Evolutionary conservation across 2,329 filamentous ascomycete species (phyloP).

Genomic region (Alternaria infectoria): DNA sequence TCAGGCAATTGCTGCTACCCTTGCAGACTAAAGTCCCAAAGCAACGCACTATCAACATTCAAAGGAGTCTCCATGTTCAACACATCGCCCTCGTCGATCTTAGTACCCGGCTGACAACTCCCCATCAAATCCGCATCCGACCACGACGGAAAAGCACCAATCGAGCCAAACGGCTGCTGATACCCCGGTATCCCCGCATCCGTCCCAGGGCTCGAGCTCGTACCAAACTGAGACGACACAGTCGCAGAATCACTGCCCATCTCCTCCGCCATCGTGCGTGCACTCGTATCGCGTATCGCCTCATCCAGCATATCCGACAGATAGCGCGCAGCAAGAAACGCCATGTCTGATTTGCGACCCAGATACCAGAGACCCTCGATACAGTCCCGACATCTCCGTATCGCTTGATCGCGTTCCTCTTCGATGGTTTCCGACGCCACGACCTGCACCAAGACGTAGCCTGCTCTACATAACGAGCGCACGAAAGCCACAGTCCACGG

Average conservation of each 20-base stretch:
- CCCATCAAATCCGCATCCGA: neutral
- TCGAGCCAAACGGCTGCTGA: neutral
- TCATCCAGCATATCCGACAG: slow-evolving; percentile 30
- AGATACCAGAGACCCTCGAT: slow-evolving; percentile 61
- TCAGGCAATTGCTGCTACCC: neutral
- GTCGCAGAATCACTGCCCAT: neutral
- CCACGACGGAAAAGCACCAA: neutral
- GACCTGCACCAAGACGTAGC: slow-evolving; percentile 2
- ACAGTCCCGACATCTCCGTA: slow-evolving; percentile 54
- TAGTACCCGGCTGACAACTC: neutral
- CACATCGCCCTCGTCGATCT: neutral
- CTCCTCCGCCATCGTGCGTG: neutral
- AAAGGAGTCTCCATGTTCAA: neutral
- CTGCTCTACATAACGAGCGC: slow-evolving; percentile 8
- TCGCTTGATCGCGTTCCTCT: slow-evolving; percentile 24
- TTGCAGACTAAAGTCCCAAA: slow-evolving; percentile 1
- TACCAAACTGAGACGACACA: neutral
- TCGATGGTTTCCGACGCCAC: slow-evolving; percentile 16
- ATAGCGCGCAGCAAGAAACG: slow-evolving; percentile 46
- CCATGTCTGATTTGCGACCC: slow-evolving; percentile 62
- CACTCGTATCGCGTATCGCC: neutral
- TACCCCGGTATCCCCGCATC: neutral
- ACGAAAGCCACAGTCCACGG: slow-evolving; percentile 61
- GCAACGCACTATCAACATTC: neutral
- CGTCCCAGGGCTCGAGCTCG: neutral